A percentile compares a stretch with the other conserved stretches of the same genome.
phyloP scores from a whole-genome alignment of 2,329 filamentous ascomycete genomes.

The Pseudovirgaria hyperparasitica region DNA sequence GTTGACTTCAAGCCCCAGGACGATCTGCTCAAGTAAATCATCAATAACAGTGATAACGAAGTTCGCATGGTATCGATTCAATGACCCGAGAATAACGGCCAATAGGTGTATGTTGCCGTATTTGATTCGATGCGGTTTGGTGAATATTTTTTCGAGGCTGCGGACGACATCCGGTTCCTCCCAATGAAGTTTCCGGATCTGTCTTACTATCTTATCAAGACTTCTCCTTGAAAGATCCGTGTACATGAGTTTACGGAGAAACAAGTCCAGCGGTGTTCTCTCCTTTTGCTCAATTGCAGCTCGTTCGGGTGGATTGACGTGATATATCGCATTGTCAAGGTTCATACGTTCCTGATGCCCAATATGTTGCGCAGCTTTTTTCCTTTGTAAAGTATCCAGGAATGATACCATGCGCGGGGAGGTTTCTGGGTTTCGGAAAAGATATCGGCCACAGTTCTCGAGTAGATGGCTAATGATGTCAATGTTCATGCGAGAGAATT shows the following conservation, averaged over 20 bases:
- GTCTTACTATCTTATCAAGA: conserved; percentile 85
- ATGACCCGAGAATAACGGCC: conserved; percentile 73
- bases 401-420: conserved; percentile 88
- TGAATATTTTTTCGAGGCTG: conserved; percentile 80
- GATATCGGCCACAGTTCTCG: conserved; percentile 90
- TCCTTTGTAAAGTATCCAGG: conserved; percentile 84
- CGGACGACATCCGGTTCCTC: conserved; percentile 78
- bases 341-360: conserved; percentile 95
- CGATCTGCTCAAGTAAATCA: conserved; percentile 77
- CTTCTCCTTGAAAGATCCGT: conserved; percentile 88
- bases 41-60: conserved; percentile 91
- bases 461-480: conserved; percentile 94
- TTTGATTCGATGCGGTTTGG: conserved; percentile 93
- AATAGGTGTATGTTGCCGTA: conserved; percentile 94
- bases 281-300: conserved; percentile 96
- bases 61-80: conserved; percentile 82
- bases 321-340: conserved; percentile 96
- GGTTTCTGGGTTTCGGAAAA: conserved; percentile 85
- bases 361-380: conserved; percentile 90
- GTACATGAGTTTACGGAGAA: conserved; percentile 86
- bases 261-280: conserved; percentile 82
- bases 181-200: conserved; percentile 93
- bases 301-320: conserved; percentile 87
- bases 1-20: conserved; percentile 80
- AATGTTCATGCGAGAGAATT: conserved; percentile 98